phyloP scores from a whole-genome alignment of 257 asterid species.

The Solanum paucissectum region DNA sequence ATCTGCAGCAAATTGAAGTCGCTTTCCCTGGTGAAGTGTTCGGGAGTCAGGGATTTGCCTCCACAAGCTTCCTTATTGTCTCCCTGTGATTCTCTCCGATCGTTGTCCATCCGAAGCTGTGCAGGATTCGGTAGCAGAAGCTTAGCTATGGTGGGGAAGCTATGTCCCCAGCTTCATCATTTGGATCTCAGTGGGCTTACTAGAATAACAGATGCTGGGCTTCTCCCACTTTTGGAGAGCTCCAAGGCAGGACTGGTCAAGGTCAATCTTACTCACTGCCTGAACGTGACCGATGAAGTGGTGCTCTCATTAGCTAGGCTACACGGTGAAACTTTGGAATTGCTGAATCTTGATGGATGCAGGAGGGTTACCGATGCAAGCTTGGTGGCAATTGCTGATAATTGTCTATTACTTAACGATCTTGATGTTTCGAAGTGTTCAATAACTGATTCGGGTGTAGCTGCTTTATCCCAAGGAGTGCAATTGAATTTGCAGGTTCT shows the following conservation, averaged over 20 bases:
- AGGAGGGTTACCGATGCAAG: conserved; percentile 54
- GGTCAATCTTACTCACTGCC: conserved; percentile 56
- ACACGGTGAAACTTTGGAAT: conserved; percentile 58
- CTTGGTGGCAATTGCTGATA: conserved; percentile 45
- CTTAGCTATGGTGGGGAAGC: conserved; percentile 69
- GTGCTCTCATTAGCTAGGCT: conserved; percentile 38
- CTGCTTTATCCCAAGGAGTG: conserved; percentile 45
- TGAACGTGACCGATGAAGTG: conserved; percentile 47
- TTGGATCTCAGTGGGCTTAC: conserved; percentile 70
- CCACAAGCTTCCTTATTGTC: conserved; percentile 32
- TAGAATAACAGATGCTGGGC: conserved; percentile 59
- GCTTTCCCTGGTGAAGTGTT: conserved; percentile 57
- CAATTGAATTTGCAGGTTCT: conserved; percentile 57
- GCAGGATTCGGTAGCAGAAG: conserved; percentile 67
- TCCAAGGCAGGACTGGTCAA: conserved; percentile 49
- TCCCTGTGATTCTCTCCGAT: conserved; percentile 70
- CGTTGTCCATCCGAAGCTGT: conserved; percentile 61
- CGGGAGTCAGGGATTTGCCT: conserved; percentile 60
- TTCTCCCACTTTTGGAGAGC: conserved; percentile 62
- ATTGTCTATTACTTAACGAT: conserved; percentile 54
- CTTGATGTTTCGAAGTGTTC: conserved; percentile 69
- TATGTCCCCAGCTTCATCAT: conserved; percentile 71
- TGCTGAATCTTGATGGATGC: conserved; percentile 75
- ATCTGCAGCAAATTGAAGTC: conserved; percentile 57
- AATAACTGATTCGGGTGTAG: conserved; percentile 61